Evolutionary conservation across 768 basidiomycete species (phyloP).

Genomic region (Vararia minispora): DNA sequence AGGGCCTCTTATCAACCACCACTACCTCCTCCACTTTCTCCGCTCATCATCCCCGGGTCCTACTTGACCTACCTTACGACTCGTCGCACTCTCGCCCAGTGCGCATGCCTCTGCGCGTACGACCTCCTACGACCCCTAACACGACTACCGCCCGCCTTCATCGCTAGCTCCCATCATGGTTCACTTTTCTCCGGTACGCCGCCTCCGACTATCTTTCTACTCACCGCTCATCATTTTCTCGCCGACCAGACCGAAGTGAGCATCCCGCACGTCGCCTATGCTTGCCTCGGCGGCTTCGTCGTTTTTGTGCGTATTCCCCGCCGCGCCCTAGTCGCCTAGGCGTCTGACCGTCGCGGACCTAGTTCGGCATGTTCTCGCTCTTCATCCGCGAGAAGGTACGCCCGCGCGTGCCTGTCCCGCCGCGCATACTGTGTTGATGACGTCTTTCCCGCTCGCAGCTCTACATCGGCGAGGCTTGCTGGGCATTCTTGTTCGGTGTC

Average conservation of each 20-base stretch:
- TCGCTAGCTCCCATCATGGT: too few relatives aligned
- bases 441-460: slow-evolving; percentile 32
- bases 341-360: slow-evolving; percentile 2
- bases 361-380: slow-evolving; percentile 95
- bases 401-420: neutral
- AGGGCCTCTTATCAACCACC: too few relatives aligned
- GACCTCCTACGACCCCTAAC: too few relatives aligned
- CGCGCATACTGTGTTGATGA: slow-evolving; percentile 3
- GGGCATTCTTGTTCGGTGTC: slow-evolving; percentile 90
- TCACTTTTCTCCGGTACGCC: too few relatives aligned
- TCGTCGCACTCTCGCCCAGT: too few relatives aligned
- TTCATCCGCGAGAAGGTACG: slow-evolving; percentile 77
- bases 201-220: slow-evolving; percentile 1
- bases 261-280: slow-evolving; percentile 66
- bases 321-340: too few relatives aligned
- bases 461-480: slow-evolving; percentile 94
- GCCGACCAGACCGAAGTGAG: slow-evolving; percentile 42
- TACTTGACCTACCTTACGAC: too few relatives aligned
- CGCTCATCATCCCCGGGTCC: too few relatives aligned
- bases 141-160: too few relatives aligned
- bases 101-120: too few relatives aligned
- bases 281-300: slow-evolving; percentile 72
- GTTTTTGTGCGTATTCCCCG: slow-evolving; percentile 55
- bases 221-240: slow-evolving; percentile 3
- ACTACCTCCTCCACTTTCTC: too few relatives aligned